Base-by-base conservation (phyloP, 2,329 filamentous ascomycete genomes). In the Penicillium sp. region DNA sequence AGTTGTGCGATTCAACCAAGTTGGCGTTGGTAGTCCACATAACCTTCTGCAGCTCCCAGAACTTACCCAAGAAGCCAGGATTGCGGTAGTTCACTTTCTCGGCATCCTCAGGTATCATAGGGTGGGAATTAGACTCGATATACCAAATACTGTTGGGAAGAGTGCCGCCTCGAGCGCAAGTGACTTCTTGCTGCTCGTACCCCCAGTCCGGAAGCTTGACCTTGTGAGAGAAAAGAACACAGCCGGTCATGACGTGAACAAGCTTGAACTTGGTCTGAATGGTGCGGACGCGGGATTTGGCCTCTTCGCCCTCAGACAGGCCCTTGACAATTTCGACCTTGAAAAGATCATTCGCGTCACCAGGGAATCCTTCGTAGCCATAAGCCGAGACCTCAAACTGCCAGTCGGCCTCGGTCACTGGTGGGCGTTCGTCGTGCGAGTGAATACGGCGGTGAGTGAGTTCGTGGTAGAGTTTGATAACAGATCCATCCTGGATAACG, bases 1-100 rank as follows among this genome's bases (percentile, higher is more conserved):
- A 99, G 48, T 92, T 91, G 71, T 99, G 94, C 16, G 92, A 96
- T 69, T 99, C 94, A 23, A 94, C 91, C 45, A 99, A 85, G 39
- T 94, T 94, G 28, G 94, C 94, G 71, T 99, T 99, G 31, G 94
- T 99, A 67, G 84, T 92, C 94, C 94, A 99, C 94, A 99, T 99
- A 60, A 99, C 94, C 75, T 90, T 88, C 72, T 99, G 92, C 40
- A 99, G 83, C 77, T 99, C 94, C 86, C 89, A 92, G 80, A 99
- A 99, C 75, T 99, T 99, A 68, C 91, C 91, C 59, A 99, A 87
- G 84, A 99, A 99, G 24, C 93, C 92, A 13, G 93, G 94, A 66
- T 92, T 88, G 67, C 85, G 86, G 77, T 99, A 99, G 78, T 97
- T 99, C 76, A 96, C 93, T 79, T 91, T 96, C 72, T 97, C 94